These are phyloP conservation scores for Lecanosticta acicola DNA, from an alignment of 2,329 filamentous ascomycete species.

Conservation along the genomic window DNA sequence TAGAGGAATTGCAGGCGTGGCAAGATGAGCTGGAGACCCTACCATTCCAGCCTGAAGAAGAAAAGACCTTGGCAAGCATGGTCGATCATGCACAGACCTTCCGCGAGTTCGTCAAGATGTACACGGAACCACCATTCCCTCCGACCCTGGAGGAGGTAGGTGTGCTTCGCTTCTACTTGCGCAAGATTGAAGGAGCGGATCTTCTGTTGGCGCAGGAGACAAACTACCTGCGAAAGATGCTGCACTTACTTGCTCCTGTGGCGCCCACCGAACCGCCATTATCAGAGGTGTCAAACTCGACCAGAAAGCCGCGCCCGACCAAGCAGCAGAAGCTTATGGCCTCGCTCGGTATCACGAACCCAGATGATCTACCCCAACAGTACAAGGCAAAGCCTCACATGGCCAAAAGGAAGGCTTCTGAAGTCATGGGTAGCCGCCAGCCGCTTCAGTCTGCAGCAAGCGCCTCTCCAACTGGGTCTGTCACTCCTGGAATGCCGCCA, in stretches of 20 bases:
- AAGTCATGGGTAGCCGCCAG: slow-evolving; percentile 20
- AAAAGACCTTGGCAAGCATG: slow-evolving; percentile 77
- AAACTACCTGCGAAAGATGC: slow-evolving; percentile 94
- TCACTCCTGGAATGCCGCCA: slow-evolving; percentile 17
- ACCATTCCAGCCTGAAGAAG: slow-evolving; percentile 94
- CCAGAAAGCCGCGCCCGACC: slow-evolving; percentile 88
- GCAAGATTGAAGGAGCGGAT: slow-evolving; percentile 95
- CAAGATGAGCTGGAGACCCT: slow-evolving; percentile 67
- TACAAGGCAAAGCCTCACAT: slow-evolving; percentile 72
- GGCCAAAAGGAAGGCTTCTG: slow-evolving; percentile 58
- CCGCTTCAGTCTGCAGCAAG: slow-evolving; percentile 30
- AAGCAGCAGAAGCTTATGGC: slow-evolving; percentile 94
- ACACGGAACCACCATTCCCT: slow-evolving; percentile 69
- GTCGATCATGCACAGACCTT: slow-evolving; percentile 80
- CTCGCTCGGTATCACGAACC: slow-evolving; percentile 80
- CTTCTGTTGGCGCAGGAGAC: slow-evolving; percentile 87
- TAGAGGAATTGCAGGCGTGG: slow-evolving; percentile 82
- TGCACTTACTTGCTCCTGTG: slow-evolving; percentile 91
- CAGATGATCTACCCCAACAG: slow-evolving; percentile 80
- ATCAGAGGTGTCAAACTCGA: slow-evolving; percentile 80
- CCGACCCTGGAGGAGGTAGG: slow-evolving; percentile 80
- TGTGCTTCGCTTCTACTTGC: slow-evolving; percentile 87
- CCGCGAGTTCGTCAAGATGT: slow-evolving; percentile 71
- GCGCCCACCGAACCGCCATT: slow-evolving; percentile 80
- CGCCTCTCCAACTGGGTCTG: slow-evolving; percentile 23